Conservation (phyloP, 352 stramenopile species). For the Pythium sukuiense region DNA sequence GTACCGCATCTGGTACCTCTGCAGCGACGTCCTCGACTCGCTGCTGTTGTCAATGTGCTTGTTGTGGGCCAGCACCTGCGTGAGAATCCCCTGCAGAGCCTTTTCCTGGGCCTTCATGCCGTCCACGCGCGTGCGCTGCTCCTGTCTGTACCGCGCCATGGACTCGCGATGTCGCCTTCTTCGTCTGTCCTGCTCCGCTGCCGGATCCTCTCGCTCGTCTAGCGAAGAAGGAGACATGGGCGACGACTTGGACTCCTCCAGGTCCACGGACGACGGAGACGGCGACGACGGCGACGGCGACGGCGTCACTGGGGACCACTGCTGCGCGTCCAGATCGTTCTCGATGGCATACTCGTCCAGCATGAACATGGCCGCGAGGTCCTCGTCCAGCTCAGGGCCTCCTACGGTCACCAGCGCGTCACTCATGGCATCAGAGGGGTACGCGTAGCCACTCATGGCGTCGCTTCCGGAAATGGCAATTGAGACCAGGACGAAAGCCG, state of each 20-base stretch:
- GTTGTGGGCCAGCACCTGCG: constrained; percentile 24
- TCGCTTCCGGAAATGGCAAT: neutral
- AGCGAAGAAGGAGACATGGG: constrained; percentile 8
- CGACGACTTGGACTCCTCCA: constrained; percentile 1
- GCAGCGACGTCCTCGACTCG: neutral
- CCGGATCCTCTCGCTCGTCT: constrained; percentile 10
- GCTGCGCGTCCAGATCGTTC: constrained; percentile 13
- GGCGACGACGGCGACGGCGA: neutral
- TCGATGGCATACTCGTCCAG: constrained; percentile 22
- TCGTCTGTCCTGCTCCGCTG: constrained; percentile 6
- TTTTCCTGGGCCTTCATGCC: constrained; percentile 17
- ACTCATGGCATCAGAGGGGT: neutral
- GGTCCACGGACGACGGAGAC: constrained; percentile 1
- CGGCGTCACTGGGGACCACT: neutral
- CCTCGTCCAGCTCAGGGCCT: constrained; percentile 16
- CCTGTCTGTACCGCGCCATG: constrained; percentile 25
- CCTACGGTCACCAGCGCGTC: constrained; percentile 16
- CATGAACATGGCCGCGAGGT: constrained; percentile 21
- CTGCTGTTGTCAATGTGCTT: constrained; percentile 13
- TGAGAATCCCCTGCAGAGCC: constrained; percentile 18
- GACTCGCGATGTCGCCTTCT: constrained; percentile 22
- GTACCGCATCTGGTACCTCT: constrained; percentile 15
- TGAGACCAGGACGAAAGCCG: too few relatives aligned
- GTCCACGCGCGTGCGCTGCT: constrained; percentile 21
- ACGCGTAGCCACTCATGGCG: constrained; percentile 5